phyloP scores from a whole-genome alignment of 257 asterid genomes.

The Echium plantagineum region DNA sequence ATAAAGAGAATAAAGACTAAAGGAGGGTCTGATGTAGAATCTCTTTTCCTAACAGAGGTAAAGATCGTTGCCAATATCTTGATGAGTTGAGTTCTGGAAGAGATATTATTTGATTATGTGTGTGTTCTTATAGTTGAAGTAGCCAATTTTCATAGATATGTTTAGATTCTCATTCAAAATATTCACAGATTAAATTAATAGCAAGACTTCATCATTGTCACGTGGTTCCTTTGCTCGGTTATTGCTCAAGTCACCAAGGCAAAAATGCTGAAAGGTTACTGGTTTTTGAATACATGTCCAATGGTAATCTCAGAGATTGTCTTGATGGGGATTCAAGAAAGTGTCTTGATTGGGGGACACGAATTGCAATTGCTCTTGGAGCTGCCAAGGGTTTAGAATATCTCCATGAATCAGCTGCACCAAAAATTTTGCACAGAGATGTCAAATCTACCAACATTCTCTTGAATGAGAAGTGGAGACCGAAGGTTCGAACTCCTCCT shows the following conservation, averaged over 20 bases:
- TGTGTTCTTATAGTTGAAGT: neutral
- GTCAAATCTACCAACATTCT: slow-evolving; percentile 92
- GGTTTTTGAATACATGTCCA: slow-evolving; percentile 70
- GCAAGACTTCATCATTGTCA: slow-evolving; percentile 94
- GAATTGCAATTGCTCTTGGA: slow-evolving; percentile 80
- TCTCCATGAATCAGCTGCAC: slow-evolving; percentile 98
- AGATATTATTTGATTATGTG: neutral
- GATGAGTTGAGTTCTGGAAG: neutral
- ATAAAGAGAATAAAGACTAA: slow-evolving; percentile 69
- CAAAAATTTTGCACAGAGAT: slow-evolving; percentile 90
- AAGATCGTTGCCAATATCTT: slow-evolving; percentile 6
- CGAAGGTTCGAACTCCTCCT: slow-evolving; percentile 43
- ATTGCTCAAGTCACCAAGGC: slow-evolving; percentile 67
- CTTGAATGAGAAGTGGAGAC: slow-evolving; percentile 80
- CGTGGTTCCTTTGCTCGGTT: slow-evolving; percentile 85
- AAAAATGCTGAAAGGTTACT: slow-evolving; percentile 73
- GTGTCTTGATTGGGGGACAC: slow-evolving; percentile 59
- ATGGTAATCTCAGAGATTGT: slow-evolving; percentile 83
- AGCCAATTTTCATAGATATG: neutral
- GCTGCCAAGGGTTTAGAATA: slow-evolving; percentile 99
- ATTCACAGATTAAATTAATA: slow-evolving; percentile 69
- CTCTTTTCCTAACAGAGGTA: slow-evolving; percentile 80
- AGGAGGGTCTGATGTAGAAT: slow-evolving; percentile 66
- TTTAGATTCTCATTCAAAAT: neutral
- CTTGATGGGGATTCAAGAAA: slow-evolving; percentile 57